phyloP scores from a whole-genome alignment of 2,329 filamentous ascomycete genomes.

The Fusarium beomiforme region DNA sequence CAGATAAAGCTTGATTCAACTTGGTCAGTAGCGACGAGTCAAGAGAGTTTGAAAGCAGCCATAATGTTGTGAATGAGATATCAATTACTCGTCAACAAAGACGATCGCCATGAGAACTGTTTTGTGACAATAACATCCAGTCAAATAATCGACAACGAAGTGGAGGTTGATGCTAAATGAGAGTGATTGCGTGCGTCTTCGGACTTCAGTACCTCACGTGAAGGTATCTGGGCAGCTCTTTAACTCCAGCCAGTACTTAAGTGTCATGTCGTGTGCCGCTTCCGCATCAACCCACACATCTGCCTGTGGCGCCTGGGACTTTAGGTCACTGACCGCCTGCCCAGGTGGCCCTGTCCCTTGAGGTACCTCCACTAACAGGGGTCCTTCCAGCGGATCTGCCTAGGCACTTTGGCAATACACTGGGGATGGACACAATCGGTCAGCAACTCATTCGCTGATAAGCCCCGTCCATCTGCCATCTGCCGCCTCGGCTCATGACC shows the following conservation, averaged over 20 bases:
- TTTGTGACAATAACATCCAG: background rate
- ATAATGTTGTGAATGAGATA: background rate
- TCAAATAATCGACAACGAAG: conserved; percentile 1
- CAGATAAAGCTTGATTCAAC: background rate
- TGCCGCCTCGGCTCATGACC: conserved; percentile 44
- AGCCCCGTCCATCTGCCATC: conserved; percentile 40
- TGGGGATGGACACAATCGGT: conserved; percentile 36
- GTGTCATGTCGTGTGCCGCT: conserved; percentile 31
- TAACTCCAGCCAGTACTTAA: conserved; percentile 14
- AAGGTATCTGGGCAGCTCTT: conserved; percentile 23
- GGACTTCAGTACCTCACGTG: conserved; percentile 28
- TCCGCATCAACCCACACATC: conserved; percentile 20
- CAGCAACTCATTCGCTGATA: conserved; percentile 43
- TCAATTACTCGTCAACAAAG: background rate
- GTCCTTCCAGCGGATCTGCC: conserved; percentile 35
- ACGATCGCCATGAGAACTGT: background rate
- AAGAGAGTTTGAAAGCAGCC: background rate
- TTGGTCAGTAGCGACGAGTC: background rate
- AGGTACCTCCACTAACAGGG: conserved; percentile 30
- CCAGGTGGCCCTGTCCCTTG: conserved; percentile 24
- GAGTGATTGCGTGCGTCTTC: conserved; percentile 15
- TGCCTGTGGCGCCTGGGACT: conserved; percentile 33
- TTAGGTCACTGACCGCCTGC: conserved; percentile 37
- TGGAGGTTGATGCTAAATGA: background rate
- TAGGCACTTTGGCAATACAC: conserved; percentile 19